Base-by-base conservation (phyloP, 148 eudicot genomes). In the Camellia sinensis region DNA sequence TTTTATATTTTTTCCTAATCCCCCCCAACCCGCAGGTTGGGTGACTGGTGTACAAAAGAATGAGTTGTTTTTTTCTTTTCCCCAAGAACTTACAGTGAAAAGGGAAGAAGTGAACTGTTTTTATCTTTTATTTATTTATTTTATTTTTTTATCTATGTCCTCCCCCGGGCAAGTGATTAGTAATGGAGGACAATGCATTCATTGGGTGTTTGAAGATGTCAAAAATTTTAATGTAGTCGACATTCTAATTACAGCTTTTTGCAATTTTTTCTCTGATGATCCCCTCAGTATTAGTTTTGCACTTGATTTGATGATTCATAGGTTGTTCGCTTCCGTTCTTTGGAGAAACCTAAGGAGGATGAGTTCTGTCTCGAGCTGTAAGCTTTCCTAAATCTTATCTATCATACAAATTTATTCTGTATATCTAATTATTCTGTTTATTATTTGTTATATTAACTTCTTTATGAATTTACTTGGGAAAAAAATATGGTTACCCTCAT, bases 311-410 rank as follows among this genome's bases (percentile, higher is more conserved):
- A 44, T 71, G 69, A 40, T 79, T 71, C 62, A 10, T 13, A 80
- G 82, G 78, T 82, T 65, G 84, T 82, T 21, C 84, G 78, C 13
- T 82, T 82, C 53, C 84, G 84, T 44, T 78, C 81, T 53, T 74
- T 82, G 56, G 84, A 82, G 68, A 82, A 78, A 78, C 84, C 84
- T 1, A 82, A 82, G 81, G 84, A 82, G 17, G 84, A 82, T 17
- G 84, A 82, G 44, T 82, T 82, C 78, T 73, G 45, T 78, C 84
- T 82, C 4, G 81, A 82, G 74, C 66, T 82, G 84, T 82, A 78
- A 73, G 84, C 64, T 73, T 21, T 21, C 67, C 65, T 37, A 8
- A 76, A 2, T 68, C 76, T 76, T 69, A 22, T 48, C 71, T 70
- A 11, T 17, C 8, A 41, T 77, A 12, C 21, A 3, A 8, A 37